Percentiles rank a stretch among this genome's conserved stretches.
These are phyloP conservation scores for Apiospora aurea DNA, from an alignment of 2,329 filamentous ascomycete genomes.

Conservation along the genomic window DNA sequence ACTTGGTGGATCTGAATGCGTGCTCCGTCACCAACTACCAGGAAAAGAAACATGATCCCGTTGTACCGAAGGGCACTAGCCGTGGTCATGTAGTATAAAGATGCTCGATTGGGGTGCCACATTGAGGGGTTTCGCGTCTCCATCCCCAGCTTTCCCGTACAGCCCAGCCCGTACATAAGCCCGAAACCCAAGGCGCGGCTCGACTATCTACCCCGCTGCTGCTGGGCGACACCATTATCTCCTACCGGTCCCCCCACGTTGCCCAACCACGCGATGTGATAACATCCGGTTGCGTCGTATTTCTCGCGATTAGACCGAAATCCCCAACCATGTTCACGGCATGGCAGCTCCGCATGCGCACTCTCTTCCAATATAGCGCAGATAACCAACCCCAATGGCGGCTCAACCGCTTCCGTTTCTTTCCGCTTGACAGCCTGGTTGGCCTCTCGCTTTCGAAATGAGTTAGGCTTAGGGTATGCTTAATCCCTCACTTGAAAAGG, in stretches of 20 bases:
- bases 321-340: conserved; percentile 11
- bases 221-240: conserved; percentile 20
- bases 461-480: neutral
- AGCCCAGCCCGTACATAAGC: neutral
- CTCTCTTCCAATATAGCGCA: conserved; percentile 9
- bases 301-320: neutral
- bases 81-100: neutral
- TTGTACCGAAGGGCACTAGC: neutral
- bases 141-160: conserved; percentile 19
- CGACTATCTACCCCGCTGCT: conserved; percentile 19
- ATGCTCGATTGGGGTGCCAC: conserved; percentile 13
- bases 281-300: neutral
- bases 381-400: conserved; percentile 1
- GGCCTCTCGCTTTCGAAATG: neutral
- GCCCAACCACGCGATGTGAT: conserved; percentile 22
- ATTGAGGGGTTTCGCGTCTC: conserved; percentile 18
- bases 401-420: conserved; percentile 1
- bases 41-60: neutral
- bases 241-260: conserved; percentile 22
- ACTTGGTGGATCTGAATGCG: neutral
- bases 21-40: neutral
- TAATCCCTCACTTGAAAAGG: neutral
- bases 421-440: neutral
- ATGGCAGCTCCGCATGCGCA: conserved; percentile 12
- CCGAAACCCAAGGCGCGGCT: conserved; percentile 7